A percentile compares a stretch with the other conserved stretches of the same genome.
phyloP scores from a whole-genome alignment of 177 flowering plant genomes.

The Vitis hybrid region DNA sequence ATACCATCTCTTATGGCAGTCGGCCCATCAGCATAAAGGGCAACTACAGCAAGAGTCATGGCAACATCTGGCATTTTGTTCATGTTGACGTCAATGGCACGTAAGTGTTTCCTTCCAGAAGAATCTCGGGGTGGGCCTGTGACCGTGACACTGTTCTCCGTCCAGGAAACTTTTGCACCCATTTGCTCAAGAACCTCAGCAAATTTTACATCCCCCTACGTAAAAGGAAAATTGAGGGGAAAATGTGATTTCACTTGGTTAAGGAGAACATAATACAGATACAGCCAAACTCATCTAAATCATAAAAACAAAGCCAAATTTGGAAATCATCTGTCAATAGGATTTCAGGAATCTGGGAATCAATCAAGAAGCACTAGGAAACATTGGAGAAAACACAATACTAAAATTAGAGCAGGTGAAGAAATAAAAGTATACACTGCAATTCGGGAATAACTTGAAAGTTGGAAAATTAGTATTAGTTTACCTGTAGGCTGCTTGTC shows the following conservation, averaged over 20 bases:
- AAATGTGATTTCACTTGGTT: neutral
- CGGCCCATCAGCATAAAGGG: slow-evolving; percentile 94
- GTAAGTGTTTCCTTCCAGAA: slow-evolving; percentile 59
- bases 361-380: neutral
- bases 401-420: neutral
- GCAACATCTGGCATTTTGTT: slow-evolving; percentile 99
- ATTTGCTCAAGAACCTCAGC: slow-evolving; percentile 97
- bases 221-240: neutral
- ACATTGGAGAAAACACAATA: neutral
- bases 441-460: neutral
- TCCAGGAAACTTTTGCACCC: slow-evolving; percentile 97
- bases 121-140: slow-evolving; percentile 81
- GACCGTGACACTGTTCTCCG: slow-evolving; percentile 89
- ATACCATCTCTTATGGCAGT: slow-evolving; percentile 98
- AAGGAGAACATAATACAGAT: neutral
- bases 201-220: slow-evolving; percentile 96
- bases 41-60: slow-evolving; percentile 99
- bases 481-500: slow-evolving; percentile 96
- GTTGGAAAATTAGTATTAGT: no score
- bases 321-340: neutral
- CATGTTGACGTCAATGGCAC: slow-evolving; percentile 92
- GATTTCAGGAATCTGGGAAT: neutral
- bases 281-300: neutral
- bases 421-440: neutral
- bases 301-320: neutral